Conservation (phyloP, 2,329 filamentous ascomycete species). For the Dactylellina sp. region DNA sequence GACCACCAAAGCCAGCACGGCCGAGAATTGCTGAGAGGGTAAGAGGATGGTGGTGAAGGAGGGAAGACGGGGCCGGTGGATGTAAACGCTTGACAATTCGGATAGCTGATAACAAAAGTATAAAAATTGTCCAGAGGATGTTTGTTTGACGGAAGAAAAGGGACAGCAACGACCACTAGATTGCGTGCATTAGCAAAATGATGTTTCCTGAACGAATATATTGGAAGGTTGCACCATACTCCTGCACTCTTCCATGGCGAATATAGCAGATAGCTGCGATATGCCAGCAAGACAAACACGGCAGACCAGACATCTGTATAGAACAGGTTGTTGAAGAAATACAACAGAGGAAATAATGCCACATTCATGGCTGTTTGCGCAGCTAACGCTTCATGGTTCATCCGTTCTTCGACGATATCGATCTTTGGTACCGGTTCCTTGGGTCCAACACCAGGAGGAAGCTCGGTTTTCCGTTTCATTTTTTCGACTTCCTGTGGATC, state of each 20-base stretch:
- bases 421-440: constrained; percentile 36
- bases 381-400: constrained; percentile 59
- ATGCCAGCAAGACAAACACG: constrained; percentile 77
- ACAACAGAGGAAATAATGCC: constrained; percentile 85
- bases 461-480: constrained; percentile 43
- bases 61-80: constrained; percentile 62
- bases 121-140: constrained; percentile 91
- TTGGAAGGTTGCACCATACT: constrained; percentile 63
- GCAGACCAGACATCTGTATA: constrained; percentile 94
- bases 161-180: constrained; percentile 73
- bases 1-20: constrained; percentile 38
- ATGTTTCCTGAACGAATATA: constrained; percentile 61
- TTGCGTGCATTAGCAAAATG: constrained; percentile 61
- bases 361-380: constrained; percentile 80
- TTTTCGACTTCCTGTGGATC: constrained; percentile 53
- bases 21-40: constrained; percentile 28
- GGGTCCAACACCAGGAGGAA: constrained; percentile 43
- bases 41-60: constrained; percentile 40
- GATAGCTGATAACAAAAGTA: constrained; percentile 68
- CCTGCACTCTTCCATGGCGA: constrained; percentile 57
- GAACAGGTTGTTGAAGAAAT: constrained; percentile 95
- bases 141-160: constrained; percentile 92
- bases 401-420: constrained; percentile 42
- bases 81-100: constrained; percentile 52
- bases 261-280: constrained; percentile 68